Evolutionary conservation across 1,284 basidiomycete species (phyloP), one percentile per base, ranked within the genome.

Genomic region (Ustilago esculenta): DNA sequence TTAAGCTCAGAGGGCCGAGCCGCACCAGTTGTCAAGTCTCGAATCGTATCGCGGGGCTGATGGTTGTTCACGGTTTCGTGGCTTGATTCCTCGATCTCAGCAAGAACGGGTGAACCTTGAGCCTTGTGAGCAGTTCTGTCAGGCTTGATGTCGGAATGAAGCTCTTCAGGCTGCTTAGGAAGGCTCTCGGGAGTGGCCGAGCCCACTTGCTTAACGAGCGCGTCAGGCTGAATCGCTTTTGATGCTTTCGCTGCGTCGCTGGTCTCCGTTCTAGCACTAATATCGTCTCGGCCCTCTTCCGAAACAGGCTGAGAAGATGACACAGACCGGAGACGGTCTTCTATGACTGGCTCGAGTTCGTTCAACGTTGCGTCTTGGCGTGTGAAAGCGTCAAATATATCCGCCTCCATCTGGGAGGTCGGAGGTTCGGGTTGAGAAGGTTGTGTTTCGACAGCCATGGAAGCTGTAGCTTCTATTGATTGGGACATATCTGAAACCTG

Each of bases 311-410:
- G 3, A 9, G 14, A 17, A 2, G 24, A 14, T 10, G 41, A 23
- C 4, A 24, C 23, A 27, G 4, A 49, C 17, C 46, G 21, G 17
- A 21, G 21, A 15, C 7, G 27, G 21, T 18, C 34, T n/a, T 54
- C 50, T 15, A 36, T 29, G 24, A 21, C 30, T 32, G 25, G 14
- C 27, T 53, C 41, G 35, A 35, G 50, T 6, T 30, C 18, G 15
- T 36, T 33, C 23, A 23, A 27, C 11, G 50, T 23, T 17, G 50
- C 46, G 20, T 60, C 47, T 36, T 55, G 47, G 43, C 59, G 59
- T 23, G 48, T 63, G 27, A 55, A 63, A 17, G 52, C 59, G 34
- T 63, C 52, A 27, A 63, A 63, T 18, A 63, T 55, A 39, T 55
- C 52, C 2, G 43, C 27, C n/a, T 63, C 59, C 7, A 34, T 40